phyloP scores from a whole-genome alignment of 2,329 filamentous ascomycete genomes.

The Botrytis elliptica region DNA sequence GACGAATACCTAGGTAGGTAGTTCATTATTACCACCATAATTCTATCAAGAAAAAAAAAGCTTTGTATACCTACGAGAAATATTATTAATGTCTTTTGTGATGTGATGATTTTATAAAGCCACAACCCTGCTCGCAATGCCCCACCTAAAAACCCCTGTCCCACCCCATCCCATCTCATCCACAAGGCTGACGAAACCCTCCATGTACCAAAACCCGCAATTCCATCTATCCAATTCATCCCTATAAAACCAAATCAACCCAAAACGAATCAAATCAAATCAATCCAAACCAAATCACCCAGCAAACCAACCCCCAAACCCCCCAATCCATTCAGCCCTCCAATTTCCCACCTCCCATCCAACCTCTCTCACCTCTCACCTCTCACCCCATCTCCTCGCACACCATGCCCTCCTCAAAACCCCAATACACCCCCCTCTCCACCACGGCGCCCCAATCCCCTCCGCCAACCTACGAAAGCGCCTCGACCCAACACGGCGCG shows the following conservation, averaged over 20 bases:
- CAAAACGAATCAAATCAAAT: not conserved
- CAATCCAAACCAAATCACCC: not conserved
- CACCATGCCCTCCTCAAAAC: constrained; percentile 1
- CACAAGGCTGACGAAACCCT: constrained; percentile 16
- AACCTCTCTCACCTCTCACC: not conserved
- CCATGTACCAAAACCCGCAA: not conserved
- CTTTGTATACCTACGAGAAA: no score
- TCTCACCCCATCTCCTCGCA: no score
- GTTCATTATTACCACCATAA: not conserved
- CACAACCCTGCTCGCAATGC: not conserved
- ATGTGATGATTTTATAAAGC: not conserved
- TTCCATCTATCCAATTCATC: not conserved
- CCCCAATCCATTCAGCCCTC: no score
- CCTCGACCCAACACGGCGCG: constrained; percentile 31
- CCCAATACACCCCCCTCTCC: not conserved
- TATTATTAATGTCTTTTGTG: not conserved
- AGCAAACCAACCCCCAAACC: not conserved
- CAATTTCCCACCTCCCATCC: not conserved
- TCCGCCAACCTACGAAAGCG: constrained; percentile 36
- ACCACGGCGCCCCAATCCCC: constrained; percentile 15
- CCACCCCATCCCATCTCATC: not conserved
- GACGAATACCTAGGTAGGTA: not conserved
- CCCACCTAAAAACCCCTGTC: constrained; percentile 4
- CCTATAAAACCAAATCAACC: not conserved
- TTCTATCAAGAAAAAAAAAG: fast-evolving